Conservation (phyloP, 2,329 filamentous ascomycete species). For the Dactylonectria macrodidyma region DNA sequence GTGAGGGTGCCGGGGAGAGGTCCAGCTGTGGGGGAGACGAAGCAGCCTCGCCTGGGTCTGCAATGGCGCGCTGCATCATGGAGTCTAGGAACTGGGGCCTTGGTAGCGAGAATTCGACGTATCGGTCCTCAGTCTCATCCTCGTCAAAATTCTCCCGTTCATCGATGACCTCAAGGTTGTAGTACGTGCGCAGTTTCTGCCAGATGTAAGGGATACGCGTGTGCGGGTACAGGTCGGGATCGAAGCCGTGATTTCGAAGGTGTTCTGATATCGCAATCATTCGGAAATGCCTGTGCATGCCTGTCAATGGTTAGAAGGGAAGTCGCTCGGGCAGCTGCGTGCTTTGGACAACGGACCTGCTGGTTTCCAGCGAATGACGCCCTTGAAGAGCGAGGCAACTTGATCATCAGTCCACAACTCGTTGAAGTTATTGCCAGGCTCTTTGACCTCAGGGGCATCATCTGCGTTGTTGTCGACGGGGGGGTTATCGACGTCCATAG, state of each 20-base stretch:
- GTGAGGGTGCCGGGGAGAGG: constrained; percentile 52
- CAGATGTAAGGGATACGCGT: constrained; percentile 93
- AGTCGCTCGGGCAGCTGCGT: not conserved
- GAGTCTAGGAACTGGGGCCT: constrained; percentile 60
- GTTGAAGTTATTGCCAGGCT: constrained; percentile 53
- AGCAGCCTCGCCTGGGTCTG: constrained; percentile 63
- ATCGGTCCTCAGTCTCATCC: constrained; percentile 71
- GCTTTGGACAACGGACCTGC: constrained; percentile 71
- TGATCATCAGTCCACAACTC: constrained; percentile 97
- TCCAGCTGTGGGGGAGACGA: constrained; percentile 63
- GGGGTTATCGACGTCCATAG: constrained; percentile 72
- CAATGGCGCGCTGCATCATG: constrained; percentile 62
- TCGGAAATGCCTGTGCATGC: constrained; percentile 94
- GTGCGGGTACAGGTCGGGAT: constrained; percentile 79
- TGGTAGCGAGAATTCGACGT: constrained; percentile 77
- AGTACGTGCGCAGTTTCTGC: constrained; percentile 86
- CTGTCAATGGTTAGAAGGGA: constrained; percentile 57
- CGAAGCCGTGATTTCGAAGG: constrained; percentile 84
- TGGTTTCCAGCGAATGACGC: constrained; percentile 95
- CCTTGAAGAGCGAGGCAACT: constrained; percentile 92
- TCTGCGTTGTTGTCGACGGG: constrained; percentile 65
- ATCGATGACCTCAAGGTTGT: constrained; percentile 89
- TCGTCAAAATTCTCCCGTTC: constrained; percentile 82
- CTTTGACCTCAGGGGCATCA: constrained; percentile 37
- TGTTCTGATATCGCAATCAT: constrained; percentile 90